These are phyloP conservation scores for Penicillium canariense DNA, from an alignment of 495 filamentous ascomycete species.

Conservation along the genomic window DNA sequence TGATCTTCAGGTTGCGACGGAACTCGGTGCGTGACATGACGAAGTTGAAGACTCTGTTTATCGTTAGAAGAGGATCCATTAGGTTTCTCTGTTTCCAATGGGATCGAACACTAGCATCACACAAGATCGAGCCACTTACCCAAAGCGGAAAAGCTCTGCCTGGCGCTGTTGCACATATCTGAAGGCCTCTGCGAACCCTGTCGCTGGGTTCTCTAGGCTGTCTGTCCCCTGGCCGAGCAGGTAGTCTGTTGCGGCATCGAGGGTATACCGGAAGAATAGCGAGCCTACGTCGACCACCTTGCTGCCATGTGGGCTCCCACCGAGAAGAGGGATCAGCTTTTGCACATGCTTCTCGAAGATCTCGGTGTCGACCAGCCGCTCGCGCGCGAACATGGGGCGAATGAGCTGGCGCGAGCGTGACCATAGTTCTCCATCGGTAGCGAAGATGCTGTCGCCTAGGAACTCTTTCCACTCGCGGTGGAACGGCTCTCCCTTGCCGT, in stretches of 20 bases:
- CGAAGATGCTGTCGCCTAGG: constrained; percentile 77
- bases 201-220: constrained; percentile 57
- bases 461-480: constrained; percentile 70
- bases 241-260: constrained; percentile 84
- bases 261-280: constrained; percentile 75
- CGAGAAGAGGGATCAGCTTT: constrained; percentile 61
- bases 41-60: constrained; percentile 50
- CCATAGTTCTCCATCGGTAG: constrained; percentile 73
- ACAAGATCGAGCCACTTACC: constrained; percentile 33
- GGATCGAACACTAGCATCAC: background rate
- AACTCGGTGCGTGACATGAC: constrained; percentile 59
- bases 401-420: constrained; percentile 72
- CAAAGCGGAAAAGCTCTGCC: constrained; percentile 54
- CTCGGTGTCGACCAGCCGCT: constrained; percentile 76
- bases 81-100: background rate
- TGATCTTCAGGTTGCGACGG: constrained; percentile 58
- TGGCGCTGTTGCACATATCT: constrained; percentile 69
- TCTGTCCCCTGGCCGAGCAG: constrained; percentile 75
- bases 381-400: constrained; percentile 78
- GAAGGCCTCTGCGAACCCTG: constrained; percentile 70
- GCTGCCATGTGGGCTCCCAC: constrained; percentile 45
- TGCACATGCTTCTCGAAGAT: constrained; percentile 76
- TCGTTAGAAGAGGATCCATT: background rate
- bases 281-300: constrained; percentile 63
- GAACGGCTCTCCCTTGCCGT: constrained; percentile 69